These are phyloP conservation scores for Botryosphaeria dothidea DNA, from an alignment of 2,329 filamentous ascomycete species.

Conservation along the genomic window DNA sequence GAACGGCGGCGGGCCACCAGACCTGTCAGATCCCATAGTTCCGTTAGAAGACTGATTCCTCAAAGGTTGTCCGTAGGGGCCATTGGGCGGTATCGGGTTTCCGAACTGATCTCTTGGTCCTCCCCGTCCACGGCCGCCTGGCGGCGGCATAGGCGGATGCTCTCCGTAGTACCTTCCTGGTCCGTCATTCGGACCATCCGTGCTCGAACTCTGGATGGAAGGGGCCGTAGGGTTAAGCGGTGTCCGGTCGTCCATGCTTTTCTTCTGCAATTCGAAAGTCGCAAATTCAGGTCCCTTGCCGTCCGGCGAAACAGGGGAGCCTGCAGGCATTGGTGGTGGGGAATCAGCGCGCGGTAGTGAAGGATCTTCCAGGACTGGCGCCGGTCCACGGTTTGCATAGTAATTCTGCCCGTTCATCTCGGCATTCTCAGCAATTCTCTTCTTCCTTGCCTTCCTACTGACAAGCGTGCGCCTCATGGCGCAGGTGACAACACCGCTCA, in stretches of 20 bases:
- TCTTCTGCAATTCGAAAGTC: constrained; percentile 63
- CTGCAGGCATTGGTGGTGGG: constrained; percentile 48
- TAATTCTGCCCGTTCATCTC: constrained; percentile 97
- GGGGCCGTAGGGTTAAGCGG: constrained; percentile 69
- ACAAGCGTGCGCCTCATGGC: constrained; percentile 93
- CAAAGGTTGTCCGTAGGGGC: constrained; percentile 46
- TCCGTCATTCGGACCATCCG: constrained; percentile 43
- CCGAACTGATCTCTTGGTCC: constrained; percentile 64
- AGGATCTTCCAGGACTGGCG: constrained; percentile 35
- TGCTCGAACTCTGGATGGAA: constrained; percentile 52
- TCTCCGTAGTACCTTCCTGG: constrained; percentile 37
- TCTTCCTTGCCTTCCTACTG: constrained; percentile 88
- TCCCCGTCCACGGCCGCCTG: constrained; percentile 29
- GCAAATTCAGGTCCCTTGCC: constrained; percentile 57
- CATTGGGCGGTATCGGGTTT: constrained; percentile 48
- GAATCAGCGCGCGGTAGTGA: constrained; percentile 53
- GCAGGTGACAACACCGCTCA: constrained; percentile 83
- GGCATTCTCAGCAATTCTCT: constrained; percentile 86
- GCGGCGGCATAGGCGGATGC: constrained; percentile 33
- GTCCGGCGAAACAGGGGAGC: constrained; percentile 45
- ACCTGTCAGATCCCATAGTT: constrained; percentile 39
- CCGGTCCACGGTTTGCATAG: constrained; percentile 59
- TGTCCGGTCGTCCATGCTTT: constrained; percentile 66
- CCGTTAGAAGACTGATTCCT: constrained; percentile 32
- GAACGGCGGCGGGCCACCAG: constrained; percentile 42